Base-by-base conservation (phyloP, 805 yeast genomes). In the Candida ulmi region DNA sequence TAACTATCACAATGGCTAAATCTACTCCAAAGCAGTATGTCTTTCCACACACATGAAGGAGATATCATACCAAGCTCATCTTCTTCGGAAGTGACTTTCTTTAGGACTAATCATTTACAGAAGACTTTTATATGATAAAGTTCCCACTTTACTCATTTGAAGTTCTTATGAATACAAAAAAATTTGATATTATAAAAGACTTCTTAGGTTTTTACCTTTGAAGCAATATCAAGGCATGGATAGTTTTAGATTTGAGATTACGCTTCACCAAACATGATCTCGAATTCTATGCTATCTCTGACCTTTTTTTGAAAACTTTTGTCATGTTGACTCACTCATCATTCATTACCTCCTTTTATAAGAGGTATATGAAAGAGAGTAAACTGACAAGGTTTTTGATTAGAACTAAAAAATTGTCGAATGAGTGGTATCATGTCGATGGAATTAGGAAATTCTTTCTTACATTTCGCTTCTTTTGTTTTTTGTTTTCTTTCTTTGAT, bases 341-440 rank as follows among this genome's bases (percentile, higher is more conserved):
- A 7, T 21, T 21, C 24, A 21, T 30, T 16, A 33, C 25, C n/a
- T n/a, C n/a, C n/a, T n/a, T n/a, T n/a, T n/a, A n/a, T n/a, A n/a
- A n/a, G n/a, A n/a, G n/a, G n/a, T n/a, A n/a, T n/a, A n/a, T n/a
- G n/a, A n/a, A n/a, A n/a, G n/a, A n/a, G n/a, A n/a, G n/a, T n/a
- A n/a, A n/a, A n/a, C n/a, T n/a, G n/a, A n/a, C n/a, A n/a, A 45
- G 46, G 46, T 46, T 31, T 11, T 26, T 26, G 12, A 13, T 26
- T 18, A 18, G 47, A 48, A 50, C 45, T 46, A 50, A 37, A 44
- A 41, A 17, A 39, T 36, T 48, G 43, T 54, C 54, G 58, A 54
- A 54, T 54, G 58, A 47, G 49, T 53, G 58, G 57, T 52, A 45
- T 46, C 60, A 55, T 47, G 53, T 55, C 60, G 57, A 50, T 54